Base-by-base conservation (phyloP, 2,329 filamentous ascomycete species). In the Cercospora zeae-maydis region DNA sequence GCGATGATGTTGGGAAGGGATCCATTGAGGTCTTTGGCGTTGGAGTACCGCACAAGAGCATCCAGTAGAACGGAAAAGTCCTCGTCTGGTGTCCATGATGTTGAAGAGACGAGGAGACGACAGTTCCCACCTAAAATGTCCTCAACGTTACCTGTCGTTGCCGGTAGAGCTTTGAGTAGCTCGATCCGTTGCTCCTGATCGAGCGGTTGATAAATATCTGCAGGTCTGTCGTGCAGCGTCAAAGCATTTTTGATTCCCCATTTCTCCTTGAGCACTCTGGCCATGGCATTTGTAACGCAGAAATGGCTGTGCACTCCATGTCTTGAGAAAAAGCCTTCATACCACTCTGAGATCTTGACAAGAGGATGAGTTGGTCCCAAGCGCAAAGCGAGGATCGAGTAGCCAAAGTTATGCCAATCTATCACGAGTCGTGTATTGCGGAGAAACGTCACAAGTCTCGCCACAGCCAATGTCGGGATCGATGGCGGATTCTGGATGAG, bases 331-430 rank as follows among this genome's bases (percentile, higher is more conserved):
- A 83, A 75, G 37, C 81, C 84, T 77, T 99, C 95, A 73, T 97
- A 97, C 73, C 82, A 82, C 66, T 86, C 87, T 24, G 93, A 90
- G 8, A 96, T 74, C 30, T 78, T 82, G 8, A 97, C 92, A n/a
- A 97, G 83, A 0, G 88, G 89, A 72, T 96, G 91, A 5, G 74
- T 76, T 1, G 78, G 67, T 0, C 86, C 85, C 1, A 89, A 79
- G 65, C 87, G 88, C 54, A 89, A 76, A 1, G 84, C 90, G 3
- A 99, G 85, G 70, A 99, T 96, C 8, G 92, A 93, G 82, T 93
- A 96, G 69, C 93, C 95, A 77, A 97, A 98, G 78, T 99, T 99
- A 80, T 99, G 95, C 95, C 95, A 99, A 80, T 99, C 95, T 60
- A 98, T 90, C 64, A 98, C 83, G 3, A 99, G 83, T 61, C 86